Evolutionary conservation across 371 early-diverging fungal species (phyloP), one percentile per base, ranked within the genome.

Genomic region (Thermomucor indicae-seudaticae): DNA sequence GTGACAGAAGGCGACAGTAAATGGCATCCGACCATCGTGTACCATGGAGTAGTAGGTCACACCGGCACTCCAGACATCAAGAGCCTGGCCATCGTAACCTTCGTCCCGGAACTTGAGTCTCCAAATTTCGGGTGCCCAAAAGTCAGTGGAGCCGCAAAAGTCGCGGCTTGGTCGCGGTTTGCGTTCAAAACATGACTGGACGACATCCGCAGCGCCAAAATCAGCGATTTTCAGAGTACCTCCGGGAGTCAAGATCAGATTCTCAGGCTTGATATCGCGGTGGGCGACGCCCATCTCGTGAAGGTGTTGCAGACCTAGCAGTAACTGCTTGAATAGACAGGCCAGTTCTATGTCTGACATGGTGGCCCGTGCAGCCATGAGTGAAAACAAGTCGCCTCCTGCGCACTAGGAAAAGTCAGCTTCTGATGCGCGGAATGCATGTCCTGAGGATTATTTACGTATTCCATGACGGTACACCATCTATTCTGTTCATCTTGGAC

Each of bases 151-250:
- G 7, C 96, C 95, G 56, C 91, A 91, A 59, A 90, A 74, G 17
- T 93, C 91, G 39, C 74, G 73, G 35, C 90, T 92, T 37, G 69
- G 58, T 65, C 85, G 86, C 25, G 79, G 53, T 38, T 67, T 60
- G 40, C 67, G 73, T 67, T 92, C 91, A 75, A 90, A 92, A 30
- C 82, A 79, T 35, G 81, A 81, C 50, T 89, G 77, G 66, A 95
- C 93, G 2, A 96, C 93, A 32, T 91, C 91, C 4, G 96, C 89
- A 6, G 94, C 93, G 20, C 97, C 96, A 83, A 97, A 99, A 72
- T 99, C 98, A 17, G 96, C 93, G 61, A 97, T 95, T 70, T 98
- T 98, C 32, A 98, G 61, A n/a, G 83, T 85, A 40, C 88, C 84
- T 14, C 77, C 73, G 3, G 69, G 68, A 41, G 93, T 93, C 49